Conservation (phyloP, 495 filamentous ascomycete genomes). For the Pseudotulostoma volvatum region DNA sequence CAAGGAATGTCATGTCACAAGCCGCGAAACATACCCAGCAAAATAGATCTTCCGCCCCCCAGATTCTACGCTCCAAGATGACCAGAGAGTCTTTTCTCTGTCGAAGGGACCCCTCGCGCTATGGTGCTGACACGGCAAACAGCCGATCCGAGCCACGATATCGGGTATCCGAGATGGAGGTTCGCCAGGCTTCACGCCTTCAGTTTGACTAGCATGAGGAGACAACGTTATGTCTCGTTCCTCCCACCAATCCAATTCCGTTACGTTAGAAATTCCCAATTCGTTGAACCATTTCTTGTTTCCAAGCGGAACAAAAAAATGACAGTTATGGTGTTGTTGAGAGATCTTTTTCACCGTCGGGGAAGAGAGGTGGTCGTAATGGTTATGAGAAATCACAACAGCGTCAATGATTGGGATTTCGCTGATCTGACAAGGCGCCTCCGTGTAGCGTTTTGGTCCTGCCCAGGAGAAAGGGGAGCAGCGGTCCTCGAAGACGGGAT, state of each 20-base stretch:
- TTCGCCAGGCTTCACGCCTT: constrained; percentile 14
- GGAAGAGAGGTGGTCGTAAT: constrained; percentile 86
- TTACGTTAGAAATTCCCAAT: constrained; percentile 53
- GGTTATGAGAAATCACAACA: constrained; percentile 82
- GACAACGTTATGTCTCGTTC: constrained; percentile 53
- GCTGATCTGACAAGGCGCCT: constrained; percentile 56
- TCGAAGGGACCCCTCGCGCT: constrained; percentile 54
- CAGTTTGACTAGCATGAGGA: constrained; percentile 13
- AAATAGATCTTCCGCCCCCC: constrained; percentile 36
- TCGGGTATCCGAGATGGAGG: constrained; percentile 13
- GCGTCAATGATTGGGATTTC: constrained; percentile 76
- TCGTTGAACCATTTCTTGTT: constrained; percentile 69
- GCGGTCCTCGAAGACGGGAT: constrained; percentile 83
- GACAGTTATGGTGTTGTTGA: constrained; percentile 55
- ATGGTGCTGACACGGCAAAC: constrained; percentile 75
- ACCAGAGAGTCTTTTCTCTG: constrained; percentile 63
- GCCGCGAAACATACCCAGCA: constrained; percentile 19
- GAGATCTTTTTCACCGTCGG: constrained; percentile 54
- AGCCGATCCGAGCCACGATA: constrained; percentile 64
- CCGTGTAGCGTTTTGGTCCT: constrained; percentile 69
- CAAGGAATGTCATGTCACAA: too few species aligned
- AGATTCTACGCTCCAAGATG: constrained; percentile 66
- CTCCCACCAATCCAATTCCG: constrained; percentile 95
- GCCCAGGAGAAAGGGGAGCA: constrained; percentile 61
- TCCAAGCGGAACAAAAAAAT: constrained; percentile 83